Percentiles rank a stretch among this genome's conserved stretches.
phyloP scores from a whole-genome alignment of 371 early-diverging fungal species.

The Mortierella sp. region DNA sequence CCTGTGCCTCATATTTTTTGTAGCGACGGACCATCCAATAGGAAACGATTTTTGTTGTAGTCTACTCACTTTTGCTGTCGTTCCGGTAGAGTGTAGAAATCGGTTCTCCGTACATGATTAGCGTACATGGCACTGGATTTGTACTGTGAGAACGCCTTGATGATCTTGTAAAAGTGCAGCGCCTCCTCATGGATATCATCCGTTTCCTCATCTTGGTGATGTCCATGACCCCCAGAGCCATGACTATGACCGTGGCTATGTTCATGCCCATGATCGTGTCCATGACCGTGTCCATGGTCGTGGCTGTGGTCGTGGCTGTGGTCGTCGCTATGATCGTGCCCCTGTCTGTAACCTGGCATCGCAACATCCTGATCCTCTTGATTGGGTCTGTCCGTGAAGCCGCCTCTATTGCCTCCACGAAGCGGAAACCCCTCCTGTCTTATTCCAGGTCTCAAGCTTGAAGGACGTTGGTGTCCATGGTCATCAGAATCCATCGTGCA shows the following conservation, averaged over 20 bases:
- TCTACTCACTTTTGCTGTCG: constrained; percentile 65
- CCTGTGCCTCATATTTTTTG: too few species aligned
- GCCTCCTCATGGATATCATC: constrained; percentile 54
- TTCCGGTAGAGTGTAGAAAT: constrained; percentile 71
- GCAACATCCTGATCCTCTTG: constrained; percentile 16
- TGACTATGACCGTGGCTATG: constrained; percentile 40
- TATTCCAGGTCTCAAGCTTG: constrained; percentile 27
- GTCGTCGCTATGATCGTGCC: constrained; percentile 11
- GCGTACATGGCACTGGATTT: constrained; percentile 70
- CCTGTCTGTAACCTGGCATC: not conserved
- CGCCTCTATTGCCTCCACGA: not conserved
- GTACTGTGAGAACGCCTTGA: constrained; percentile 80
- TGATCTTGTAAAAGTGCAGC: constrained; percentile 69
- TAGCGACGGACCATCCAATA: too few species aligned
- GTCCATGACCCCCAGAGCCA: constrained; percentile 13
- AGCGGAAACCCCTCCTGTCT: constrained; percentile 9
- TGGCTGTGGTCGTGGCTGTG: constrained; percentile 3
- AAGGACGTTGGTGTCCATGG: constrained; percentile 19
- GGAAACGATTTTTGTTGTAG: too few species aligned
- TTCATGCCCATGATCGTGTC: constrained; percentile 23
- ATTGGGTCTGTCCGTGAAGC: constrained; percentile 11
- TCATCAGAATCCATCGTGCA: constrained; percentile 7
- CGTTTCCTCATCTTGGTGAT: constrained; percentile 8
- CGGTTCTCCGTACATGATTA: constrained; percentile 78
- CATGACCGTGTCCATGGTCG: constrained; percentile 3